A percentile compares a stretch with the other conserved stretches of the same genome.
phyloP scores from a whole-genome alignment of 352 stramenopile species.

The Phytophthora pinifolia region DNA sequence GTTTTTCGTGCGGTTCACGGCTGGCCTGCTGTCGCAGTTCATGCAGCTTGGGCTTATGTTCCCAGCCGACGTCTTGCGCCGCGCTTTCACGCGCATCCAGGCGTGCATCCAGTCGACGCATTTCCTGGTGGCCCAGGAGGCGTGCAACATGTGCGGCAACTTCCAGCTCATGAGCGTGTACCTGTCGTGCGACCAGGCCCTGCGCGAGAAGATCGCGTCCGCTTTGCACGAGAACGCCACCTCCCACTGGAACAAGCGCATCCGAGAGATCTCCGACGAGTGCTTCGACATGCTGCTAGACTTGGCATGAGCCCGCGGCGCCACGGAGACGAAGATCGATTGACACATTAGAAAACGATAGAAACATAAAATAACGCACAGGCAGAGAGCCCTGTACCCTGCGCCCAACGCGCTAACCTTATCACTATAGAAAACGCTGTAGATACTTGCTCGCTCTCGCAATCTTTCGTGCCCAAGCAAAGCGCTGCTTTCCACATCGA shows the following conservation, averaged over 20 bases:
- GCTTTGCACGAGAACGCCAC: conserved; percentile 68
- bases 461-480: conserved; percentile 2
- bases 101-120: conserved; percentile 64
- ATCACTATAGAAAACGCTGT: conserved; percentile 34
- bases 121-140: conserved; percentile 75
- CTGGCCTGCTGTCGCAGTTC: conserved; percentile 60
- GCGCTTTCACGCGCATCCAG: conserved; percentile 52
- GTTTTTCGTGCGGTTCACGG: conserved; percentile 72
- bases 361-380: conserved; percentile 33
- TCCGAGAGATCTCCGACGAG: conserved; percentile 78
- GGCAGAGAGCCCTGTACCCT: conserved; percentile 22
- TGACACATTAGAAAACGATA: conserved; percentile 28
- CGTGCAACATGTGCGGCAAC: conserved; percentile 59
- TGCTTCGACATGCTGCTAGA: conserved; percentile 83
- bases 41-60: conserved; percentile 60
- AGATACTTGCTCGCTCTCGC: conserved; percentile 6
- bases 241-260: conserved; percentile 74
- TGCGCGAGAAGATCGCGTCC: conserved; percentile 61
- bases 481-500: no score
- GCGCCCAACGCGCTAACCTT: conserved; percentile 14
- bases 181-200: conserved; percentile 48
- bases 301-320: conserved; percentile 42
- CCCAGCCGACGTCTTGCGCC: conserved; percentile 41
- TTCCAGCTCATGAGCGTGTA: conserved; percentile 73
- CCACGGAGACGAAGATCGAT: conserved; percentile 1